These are phyloP conservation scores for Apiotrichum laibachii DNA, from an alignment of 1,284 basidiomycete genomes.

Conservation along the genomic window DNA sequence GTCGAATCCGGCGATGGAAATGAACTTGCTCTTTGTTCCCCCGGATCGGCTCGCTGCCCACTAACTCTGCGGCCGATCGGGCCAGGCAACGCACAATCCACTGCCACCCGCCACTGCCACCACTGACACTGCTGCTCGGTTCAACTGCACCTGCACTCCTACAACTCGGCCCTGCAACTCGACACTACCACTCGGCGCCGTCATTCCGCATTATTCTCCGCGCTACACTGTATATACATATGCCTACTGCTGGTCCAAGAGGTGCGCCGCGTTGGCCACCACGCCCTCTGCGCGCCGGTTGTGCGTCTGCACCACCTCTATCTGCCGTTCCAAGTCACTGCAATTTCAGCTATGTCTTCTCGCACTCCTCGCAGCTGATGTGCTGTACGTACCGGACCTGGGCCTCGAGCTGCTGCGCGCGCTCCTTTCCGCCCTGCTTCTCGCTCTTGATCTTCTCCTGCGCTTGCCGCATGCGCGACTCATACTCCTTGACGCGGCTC, in stretches of 20 bases:
- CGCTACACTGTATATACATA: constrained; percentile 3
- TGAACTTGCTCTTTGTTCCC: too few species aligned
- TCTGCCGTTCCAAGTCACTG: constrained; percentile 47
- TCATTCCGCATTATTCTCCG: too few species aligned
- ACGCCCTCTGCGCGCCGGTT: constrained; percentile 43
- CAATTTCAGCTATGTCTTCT: neutral
- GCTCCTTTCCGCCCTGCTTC: constrained; percentile 89
- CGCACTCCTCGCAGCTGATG: neutral
- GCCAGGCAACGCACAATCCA: too few species aligned
- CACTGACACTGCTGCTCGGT: too few species aligned
- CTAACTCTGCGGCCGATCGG: too few species aligned
- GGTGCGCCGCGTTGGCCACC: constrained; percentile 40
- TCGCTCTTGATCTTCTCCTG: constrained; percentile 95
- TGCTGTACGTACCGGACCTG: constrained; percentile 43
- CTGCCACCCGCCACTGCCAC: too few species aligned
- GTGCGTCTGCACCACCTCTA: constrained; percentile 36
- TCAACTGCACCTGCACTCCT: too few species aligned
- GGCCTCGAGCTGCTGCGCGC: constrained; percentile 54
- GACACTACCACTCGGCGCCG: too few species aligned
- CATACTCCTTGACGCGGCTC: constrained; percentile 85
- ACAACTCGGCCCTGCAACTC: too few species aligned
- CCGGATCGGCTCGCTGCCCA: too few species aligned
- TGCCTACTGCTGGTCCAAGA: constrained; percentile 17
- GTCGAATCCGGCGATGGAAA: too few species aligned
- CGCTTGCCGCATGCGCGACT: constrained; percentile 72